These are phyloP conservation scores for Inonotus hispidus DNA, from an alignment of 1,284 basidiomycete species.

Conservation along the genomic window DNA sequence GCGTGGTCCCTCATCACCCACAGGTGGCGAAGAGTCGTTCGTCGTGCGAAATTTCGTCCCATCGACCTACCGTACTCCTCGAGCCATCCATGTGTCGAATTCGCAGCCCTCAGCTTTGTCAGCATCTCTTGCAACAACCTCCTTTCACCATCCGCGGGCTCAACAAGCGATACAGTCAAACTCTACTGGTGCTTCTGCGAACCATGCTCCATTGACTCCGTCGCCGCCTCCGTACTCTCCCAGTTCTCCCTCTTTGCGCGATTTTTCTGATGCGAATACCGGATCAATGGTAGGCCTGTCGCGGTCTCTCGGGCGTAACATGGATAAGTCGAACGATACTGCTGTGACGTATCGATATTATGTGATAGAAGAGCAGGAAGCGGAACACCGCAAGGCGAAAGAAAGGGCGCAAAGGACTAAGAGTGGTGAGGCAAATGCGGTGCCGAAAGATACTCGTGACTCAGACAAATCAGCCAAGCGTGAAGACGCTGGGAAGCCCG, in stretches of 20 bases:
- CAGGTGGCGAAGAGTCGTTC: slow-evolving; percentile 2
- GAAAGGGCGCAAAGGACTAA: neutral
- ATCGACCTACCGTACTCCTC: slow-evolving; percentile 31
- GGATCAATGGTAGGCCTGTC: slow-evolving; percentile 30
- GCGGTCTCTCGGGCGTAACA: slow-evolving; percentile 49
- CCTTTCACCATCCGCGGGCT: slow-evolving; percentile 49
- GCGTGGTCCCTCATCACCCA: neutral
- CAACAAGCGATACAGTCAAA: slow-evolving; percentile 19
- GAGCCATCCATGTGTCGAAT: slow-evolving; percentile 27
- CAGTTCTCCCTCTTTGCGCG: slow-evolving; percentile 28
- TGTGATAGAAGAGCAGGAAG: slow-evolving; percentile 52
- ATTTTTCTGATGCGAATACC: slow-evolving; percentile 29
- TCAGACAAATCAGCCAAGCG: neutral
- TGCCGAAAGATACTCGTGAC: neutral
- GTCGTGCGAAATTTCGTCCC: slow-evolving; percentile 52
- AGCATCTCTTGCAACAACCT: slow-evolving; percentile 56
- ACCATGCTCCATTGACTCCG: slow-evolving; percentile 21
- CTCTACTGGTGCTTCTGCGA: slow-evolving; percentile 15
- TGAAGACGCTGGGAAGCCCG: neutral
- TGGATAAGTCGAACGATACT: slow-evolving; percentile 56
- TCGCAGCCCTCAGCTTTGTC: slow-evolving; percentile 57
- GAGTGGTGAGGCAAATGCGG: neutral
- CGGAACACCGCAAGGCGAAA: slow-evolving; percentile 31
- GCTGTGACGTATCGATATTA: slow-evolving; percentile 66
- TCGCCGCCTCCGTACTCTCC: slow-evolving; percentile 31